phyloP scores from a whole-genome alignment of 192 early-diverging fungal species.

The Dispira simplex region DNA sequence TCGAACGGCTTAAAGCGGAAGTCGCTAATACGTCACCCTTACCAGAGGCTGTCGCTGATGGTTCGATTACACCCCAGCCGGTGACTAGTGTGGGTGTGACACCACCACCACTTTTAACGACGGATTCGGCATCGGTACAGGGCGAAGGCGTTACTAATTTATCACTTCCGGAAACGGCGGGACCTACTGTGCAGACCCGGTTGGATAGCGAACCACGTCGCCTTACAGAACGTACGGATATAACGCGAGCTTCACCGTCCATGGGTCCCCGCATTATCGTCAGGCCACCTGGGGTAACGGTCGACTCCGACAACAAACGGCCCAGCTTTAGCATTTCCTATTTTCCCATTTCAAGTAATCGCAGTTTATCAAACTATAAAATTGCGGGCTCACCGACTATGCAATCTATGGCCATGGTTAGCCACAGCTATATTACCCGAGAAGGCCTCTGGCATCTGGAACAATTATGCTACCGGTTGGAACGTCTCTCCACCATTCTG shows the following conservation, averaged over 20 bases:
- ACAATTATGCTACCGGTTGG: constrained; percentile 11
- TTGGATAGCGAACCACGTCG: background rate
- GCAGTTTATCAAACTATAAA: constrained; percentile 5
- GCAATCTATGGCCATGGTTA: background rate
- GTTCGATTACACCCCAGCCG: background rate
- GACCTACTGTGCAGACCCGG: background rate
- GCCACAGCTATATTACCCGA: constrained; percentile 7
- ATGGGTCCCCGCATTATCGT: constrained; percentile 9
- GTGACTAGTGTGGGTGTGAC: background rate
- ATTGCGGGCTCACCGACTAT: background rate
- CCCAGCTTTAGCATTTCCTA: background rate
- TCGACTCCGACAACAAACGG: background rate
- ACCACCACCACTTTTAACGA: background rate
- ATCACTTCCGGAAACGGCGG: background rate
- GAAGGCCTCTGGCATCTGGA: constrained; percentile 9
- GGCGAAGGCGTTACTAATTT: background rate
- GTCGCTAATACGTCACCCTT: background rate
- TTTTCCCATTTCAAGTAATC: background rate
- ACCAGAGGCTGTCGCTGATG: background rate
- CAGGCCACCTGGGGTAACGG: background rate
- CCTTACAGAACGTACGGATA: background rate
- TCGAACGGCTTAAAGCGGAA: constrained; percentile 10
- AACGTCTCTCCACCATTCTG: constrained; percentile 18
- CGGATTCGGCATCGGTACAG: background rate
- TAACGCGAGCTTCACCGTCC: background rate